Conservation (phyloP, 148 eudicot species). For the Chenopodium album region DNA sequence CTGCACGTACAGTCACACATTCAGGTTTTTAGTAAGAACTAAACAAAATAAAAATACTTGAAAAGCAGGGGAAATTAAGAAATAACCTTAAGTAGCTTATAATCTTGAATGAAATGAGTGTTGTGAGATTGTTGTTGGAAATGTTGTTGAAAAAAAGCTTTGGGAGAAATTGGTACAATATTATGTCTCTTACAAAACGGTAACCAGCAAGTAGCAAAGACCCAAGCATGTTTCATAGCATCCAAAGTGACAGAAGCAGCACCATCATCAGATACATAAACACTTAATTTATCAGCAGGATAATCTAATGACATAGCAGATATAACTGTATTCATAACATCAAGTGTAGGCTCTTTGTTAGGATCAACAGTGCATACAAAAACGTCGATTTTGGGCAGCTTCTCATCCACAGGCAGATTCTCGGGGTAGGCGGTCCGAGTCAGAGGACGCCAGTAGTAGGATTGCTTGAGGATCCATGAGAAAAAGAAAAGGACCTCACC, state of each 20-base stretch:
- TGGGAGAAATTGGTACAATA: constrained; percentile 38
- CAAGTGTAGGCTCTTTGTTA: constrained; percentile 25
- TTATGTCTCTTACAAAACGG: too few species aligned
- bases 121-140: constrained; percentile 3
- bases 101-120: constrained; percentile 38
- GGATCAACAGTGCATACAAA: constrained; percentile 63
- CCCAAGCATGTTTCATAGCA: constrained; percentile 43
- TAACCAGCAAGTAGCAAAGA: constrained; percentile 47
- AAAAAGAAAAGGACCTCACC: constrained; percentile 38
- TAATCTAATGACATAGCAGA: too few species aligned
- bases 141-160: constrained; percentile 39
- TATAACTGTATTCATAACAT: too few species aligned
- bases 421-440: constrained; percentile 35
- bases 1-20: constrained; percentile 24
- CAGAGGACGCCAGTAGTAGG: constrained; percentile 40
- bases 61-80: too few species aligned
- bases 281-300: constrained; percentile 30
- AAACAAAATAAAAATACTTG: too few species aligned
- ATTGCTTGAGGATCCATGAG: constrained; percentile 36
- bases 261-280: constrained; percentile 54
- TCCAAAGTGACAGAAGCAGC: constrained; percentile 39
- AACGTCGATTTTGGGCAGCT: constrained; percentile 49
- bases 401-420: constrained; percentile 43
- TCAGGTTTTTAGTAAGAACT: too few species aligned
- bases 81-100: constrained; percentile 43